Evolutionary conservation across 331 rosid genomes (phyloP), one percentile per base, ranked within the genome.

Genomic region (Cydonia oblonga): DNA sequence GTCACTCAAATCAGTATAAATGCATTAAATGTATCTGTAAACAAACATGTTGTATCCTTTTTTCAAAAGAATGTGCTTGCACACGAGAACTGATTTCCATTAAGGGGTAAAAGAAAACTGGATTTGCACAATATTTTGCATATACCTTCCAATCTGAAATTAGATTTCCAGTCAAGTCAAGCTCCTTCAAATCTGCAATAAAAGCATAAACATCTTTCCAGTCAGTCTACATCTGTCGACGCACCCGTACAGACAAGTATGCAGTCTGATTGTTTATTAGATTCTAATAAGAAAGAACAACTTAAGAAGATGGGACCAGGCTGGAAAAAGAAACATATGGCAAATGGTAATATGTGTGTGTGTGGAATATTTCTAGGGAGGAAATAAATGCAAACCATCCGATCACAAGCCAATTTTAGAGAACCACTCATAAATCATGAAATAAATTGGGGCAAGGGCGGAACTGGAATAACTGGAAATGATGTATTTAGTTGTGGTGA

Each of bases 161-260:
- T 70, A 93, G 83, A 86, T 91, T 93, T 84, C 97, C 97, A n/a
- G 96, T 89, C 80, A 91, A 85, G 82, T 91, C 97, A 71, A 93
- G 96, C 86, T 85, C 92, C 79, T 80, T 86, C 54, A 91, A 66
- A 83, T 87, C 98, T 93, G 83, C 69, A 84, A 74, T 22, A 35
- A 71, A 74, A 73, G 61, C 26, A 73, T 40, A 67, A 44, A 44
- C 71, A 72, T n/a, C 9, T 13, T 35, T 15, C 44, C 30, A 56
- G 6, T 28, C 10, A 57, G 63, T 57, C 24, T 23, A 23, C 7
- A 23, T 56, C 24, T 22, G 18, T 11, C 4, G 0, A 22, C 7
- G 6, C 62, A 22, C 18, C 13, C 16, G 9, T 30, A 23, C 0
- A 23, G 63, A 24, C 29, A 57, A 23, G 29, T 57, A 23, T 57